phyloP scores from a whole-genome alignment of 257 asterid genomes.

The Osmanthus fragrans region DNA sequence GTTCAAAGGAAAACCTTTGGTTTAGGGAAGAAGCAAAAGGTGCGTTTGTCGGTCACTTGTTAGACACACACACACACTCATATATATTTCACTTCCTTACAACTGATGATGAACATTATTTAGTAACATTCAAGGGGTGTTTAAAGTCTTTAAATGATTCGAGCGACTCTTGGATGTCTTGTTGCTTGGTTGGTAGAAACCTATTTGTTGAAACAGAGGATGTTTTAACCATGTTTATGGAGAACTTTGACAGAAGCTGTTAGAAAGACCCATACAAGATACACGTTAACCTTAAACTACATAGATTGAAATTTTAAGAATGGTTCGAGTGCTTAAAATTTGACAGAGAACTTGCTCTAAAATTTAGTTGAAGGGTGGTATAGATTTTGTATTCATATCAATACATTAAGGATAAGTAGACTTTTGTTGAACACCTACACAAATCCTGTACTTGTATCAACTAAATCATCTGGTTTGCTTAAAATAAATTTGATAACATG shows the following conservation, averaged over 20 bases:
- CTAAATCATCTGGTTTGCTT: no score
- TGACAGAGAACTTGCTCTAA: no score
- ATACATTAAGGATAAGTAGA: background rate
- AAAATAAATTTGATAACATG: no score
- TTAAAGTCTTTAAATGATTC: background rate
- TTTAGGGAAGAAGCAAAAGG: conserved; percentile 50
- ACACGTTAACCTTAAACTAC: background rate
- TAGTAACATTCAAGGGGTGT: conserved; percentile 13
- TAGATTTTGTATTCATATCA: background rate
- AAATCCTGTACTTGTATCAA: background rate
- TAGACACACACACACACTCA: background rate
- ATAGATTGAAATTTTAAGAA: background rate
- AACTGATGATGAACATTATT: background rate
- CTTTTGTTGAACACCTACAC: background rate
- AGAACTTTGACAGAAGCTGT: background rate
- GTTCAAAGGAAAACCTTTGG: conserved; percentile 66
- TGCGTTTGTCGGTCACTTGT: conserved; percentile 29
- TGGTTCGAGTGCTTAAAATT: background rate
- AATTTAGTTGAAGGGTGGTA: background rate
- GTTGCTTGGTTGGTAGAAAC: conserved; percentile 10
- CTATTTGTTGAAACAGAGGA: conserved; percentile 7
- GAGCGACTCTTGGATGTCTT: background rate
- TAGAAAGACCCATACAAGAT: background rate
- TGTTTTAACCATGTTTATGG: background rate
- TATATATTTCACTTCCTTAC: background rate